Conservation (phyloP, 306 rosid genomes). For the Ormosia semicastrata region DNA sequence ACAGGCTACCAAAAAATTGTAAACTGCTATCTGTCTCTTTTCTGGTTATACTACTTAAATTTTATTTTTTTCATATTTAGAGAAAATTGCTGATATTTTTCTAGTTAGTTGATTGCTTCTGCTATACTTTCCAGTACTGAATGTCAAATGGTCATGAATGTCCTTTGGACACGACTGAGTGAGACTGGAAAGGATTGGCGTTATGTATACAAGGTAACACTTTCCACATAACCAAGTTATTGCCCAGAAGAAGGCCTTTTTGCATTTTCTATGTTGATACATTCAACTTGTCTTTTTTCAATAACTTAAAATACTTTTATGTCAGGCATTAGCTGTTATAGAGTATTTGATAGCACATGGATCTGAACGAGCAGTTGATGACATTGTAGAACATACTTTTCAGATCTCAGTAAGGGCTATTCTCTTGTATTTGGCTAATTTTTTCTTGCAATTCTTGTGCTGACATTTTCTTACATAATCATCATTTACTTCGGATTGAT, state of each 20-base stretch:
- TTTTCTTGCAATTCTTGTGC: slow-evolving; percentile 28
- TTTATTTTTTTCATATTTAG: not conserved
- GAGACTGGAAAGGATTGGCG: slow-evolving; percentile 99
- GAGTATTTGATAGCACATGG: slow-evolving; percentile 93
- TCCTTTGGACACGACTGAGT: slow-evolving; percentile 88
- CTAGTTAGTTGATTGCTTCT: slow-evolving; percentile 30
- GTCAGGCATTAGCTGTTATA: slow-evolving; percentile 91
- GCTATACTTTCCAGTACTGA: slow-evolving; percentile 67
- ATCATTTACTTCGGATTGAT: slow-evolving; percentile 35
- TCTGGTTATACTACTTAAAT: not conserved
- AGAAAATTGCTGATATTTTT: slow-evolving; percentile 12
- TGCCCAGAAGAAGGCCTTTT: not conserved
- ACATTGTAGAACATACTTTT: slow-evolving; percentile 94
- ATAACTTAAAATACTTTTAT: slow-evolving; percentile 36
- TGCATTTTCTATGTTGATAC: slow-evolving; percentile 15
- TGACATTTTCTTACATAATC: slow-evolving; percentile 16
- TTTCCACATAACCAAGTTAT: not conserved
- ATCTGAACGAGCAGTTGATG: slow-evolving; percentile 98
- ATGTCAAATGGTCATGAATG: slow-evolving; percentile 98
- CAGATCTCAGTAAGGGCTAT: slow-evolving; percentile 77
- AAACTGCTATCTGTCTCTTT: slow-evolving; percentile 6
- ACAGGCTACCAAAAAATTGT: slow-evolving; percentile 96
- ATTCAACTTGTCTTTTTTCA: slow-evolving; percentile 7
- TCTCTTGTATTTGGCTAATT: slow-evolving; percentile 7
- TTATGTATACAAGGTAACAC: slow-evolving; percentile 87